Evolutionary conservation across 2,329 filamentous ascomycete species (phyloP).

Genomic region (Thielaviopsis ethacetica): DNA sequence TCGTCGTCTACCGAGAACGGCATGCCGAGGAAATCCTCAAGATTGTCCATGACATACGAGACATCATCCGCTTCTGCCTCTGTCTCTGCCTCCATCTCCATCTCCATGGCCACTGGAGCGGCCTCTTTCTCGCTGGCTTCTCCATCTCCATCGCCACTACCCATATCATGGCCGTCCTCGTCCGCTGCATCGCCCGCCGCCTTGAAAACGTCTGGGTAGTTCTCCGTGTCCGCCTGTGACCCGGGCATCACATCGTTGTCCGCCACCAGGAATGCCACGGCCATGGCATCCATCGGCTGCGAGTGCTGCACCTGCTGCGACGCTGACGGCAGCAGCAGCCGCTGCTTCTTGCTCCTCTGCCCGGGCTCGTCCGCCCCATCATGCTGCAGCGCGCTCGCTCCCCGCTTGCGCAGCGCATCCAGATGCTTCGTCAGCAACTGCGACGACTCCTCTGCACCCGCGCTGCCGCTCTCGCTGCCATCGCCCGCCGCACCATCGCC

Average conservation of each 20-base stretch:
- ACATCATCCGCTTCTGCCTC: conserved; percentile 24
- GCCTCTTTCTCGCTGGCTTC: background rate
- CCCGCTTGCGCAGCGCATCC: conserved; percentile 2
- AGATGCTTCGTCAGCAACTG: conserved; percentile 10
- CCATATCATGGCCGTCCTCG: conserved; percentile 3
- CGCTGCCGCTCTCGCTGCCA: no score
- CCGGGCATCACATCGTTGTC: conserved; percentile 18
- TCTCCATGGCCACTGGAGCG: background rate
- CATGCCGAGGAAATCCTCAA: conserved; percentile 27
- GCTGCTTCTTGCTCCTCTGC: conserved; percentile 11
- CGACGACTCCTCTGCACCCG: conserved; percentile 16
- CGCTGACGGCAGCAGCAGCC: conserved; percentile 25
- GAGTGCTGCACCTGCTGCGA: conserved; percentile 27
- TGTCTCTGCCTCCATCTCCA: conserved; percentile 1
- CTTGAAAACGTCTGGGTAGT: conserved; percentile 6
- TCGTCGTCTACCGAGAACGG: conserved; percentile 21
- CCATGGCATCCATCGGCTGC: conserved; percentile 29
- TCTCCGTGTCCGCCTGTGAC: conserved; percentile 6
- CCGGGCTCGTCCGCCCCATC: background rate
- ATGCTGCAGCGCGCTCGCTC: background rate
- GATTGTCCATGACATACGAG: conserved; percentile 28
- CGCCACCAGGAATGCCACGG: conserved; percentile 30
- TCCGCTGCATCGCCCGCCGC: conserved; percentile 2
- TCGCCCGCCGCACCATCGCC: background rate
- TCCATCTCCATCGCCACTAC: no score